These are phyloP conservation scores for Mycena amicta DNA, from an alignment of 768 basidiomycete genomes.

Conservation along the genomic window DNA sequence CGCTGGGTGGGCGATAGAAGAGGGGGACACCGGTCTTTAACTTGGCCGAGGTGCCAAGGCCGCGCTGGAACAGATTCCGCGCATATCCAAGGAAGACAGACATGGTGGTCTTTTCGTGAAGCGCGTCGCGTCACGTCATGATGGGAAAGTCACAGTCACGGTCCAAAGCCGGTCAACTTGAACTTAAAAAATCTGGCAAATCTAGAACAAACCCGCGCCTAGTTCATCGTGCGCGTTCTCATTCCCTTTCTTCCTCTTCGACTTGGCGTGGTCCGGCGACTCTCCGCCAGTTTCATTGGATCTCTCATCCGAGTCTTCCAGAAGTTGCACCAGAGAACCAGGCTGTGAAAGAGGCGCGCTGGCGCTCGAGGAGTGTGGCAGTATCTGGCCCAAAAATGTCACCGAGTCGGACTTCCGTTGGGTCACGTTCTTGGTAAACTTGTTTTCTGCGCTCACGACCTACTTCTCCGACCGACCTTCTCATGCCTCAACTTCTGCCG, in stretches of 20 bases:
- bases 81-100: constrained; percentile 1
- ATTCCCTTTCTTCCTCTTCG: constrained; percentile 25
- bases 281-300: constrained; percentile 9
- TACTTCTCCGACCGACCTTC: neutral
- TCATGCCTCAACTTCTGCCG: neutral
- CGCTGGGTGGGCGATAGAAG: neutral
- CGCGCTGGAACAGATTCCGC: neutral
- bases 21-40: neutral
- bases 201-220: too few relatives aligned
- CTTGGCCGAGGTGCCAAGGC: neutral
- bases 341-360: constrained; percentile 6
- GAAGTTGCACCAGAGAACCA: constrained; percentile 5
- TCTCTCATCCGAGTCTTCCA: constrained; percentile 19
- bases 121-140: neutral
- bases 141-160: neutral
- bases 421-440: constrained; percentile 18
- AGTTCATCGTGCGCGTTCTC: too few relatives aligned
- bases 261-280: constrained; percentile 21
- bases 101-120: neutral
- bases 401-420: constrained; percentile 1
- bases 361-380: constrained; percentile 19
- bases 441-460: constrained; percentile 11
- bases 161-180: too few relatives aligned
- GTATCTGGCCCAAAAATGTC: constrained; percentile 22
- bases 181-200: too few relatives aligned